Conservation (phyloP, 2,329 filamentous ascomycete genomes). For the Cadophora gregata region DNA sequence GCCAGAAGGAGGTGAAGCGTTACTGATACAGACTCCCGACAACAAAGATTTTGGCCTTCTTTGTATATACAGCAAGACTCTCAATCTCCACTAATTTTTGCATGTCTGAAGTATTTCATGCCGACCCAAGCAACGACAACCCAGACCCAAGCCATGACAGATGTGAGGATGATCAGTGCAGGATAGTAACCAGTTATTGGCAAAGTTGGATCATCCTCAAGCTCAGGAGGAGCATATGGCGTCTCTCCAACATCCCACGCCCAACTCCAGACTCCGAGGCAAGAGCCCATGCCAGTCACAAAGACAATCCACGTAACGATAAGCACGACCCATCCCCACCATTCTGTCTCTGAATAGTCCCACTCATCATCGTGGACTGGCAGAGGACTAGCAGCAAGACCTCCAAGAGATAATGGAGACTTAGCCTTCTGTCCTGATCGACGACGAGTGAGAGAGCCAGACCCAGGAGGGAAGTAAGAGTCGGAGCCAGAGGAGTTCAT, state of each 20-base stretch:
- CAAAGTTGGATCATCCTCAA: constrained; percentile 92
- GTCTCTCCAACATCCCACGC: constrained; percentile 98
- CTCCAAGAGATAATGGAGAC: constrained; percentile 64
- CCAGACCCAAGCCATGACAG: constrained; percentile 99
- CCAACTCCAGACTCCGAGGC: constrained; percentile 96
- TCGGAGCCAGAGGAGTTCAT: constrained; percentile 63
- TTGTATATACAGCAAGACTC: constrained; percentile 11
- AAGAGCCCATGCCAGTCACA: constrained; percentile 95
- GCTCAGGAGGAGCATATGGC: constrained; percentile 91
- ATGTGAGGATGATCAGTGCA: constrained; percentile 88
- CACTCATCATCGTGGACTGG: constrained; percentile 63
- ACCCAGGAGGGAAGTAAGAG: constrained; percentile 61
- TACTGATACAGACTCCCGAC: constrained; percentile 6
- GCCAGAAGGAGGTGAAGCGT: not conserved
- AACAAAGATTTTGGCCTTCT: not conserved
- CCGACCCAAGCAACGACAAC: constrained; percentile 96
- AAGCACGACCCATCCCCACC: constrained; percentile 97
- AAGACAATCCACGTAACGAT: constrained; percentile 94
- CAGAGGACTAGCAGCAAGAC: constrained; percentile 56
- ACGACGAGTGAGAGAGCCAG: constrained; percentile 45
- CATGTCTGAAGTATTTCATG: constrained; percentile 99
- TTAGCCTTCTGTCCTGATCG: constrained; percentile 50
- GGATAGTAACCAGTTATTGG: constrained; percentile 98
- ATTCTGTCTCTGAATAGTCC: constrained; percentile 94
- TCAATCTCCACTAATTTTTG: constrained; percentile 71